These are phyloP conservation scores for Rhododendron ovatum DNA, from an alignment of 148 eudicot genomes.

Conservation along the genomic window DNA sequence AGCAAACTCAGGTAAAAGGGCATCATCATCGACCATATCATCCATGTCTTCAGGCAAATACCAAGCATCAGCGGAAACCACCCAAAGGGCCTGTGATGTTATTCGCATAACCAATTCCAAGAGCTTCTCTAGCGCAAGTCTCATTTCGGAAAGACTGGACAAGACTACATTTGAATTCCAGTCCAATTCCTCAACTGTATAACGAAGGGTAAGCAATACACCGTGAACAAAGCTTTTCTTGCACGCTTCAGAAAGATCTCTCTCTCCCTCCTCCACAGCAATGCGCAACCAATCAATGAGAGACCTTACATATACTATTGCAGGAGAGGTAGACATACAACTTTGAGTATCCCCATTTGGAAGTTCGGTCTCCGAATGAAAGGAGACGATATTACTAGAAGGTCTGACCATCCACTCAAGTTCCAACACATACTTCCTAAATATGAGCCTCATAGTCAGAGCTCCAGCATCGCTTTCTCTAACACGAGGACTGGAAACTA, in stretches of 20 bases:
- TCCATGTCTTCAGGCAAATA: slow-evolving; percentile 80
- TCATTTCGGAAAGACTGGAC: slow-evolving; percentile 57
- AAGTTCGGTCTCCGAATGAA: slow-evolving; percentile 21
- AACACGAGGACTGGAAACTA: slow-evolving; percentile 95
- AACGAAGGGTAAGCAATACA: slow-evolving; percentile 80
- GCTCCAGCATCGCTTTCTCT: slow-evolving; percentile 99
- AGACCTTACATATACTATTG: slow-evolving; percentile 59
- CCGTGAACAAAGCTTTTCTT: slow-evolving; percentile 94
- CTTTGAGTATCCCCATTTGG: slow-evolving; percentile 32
- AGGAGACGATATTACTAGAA: slow-evolving; percentile 40
- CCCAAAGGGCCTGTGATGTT: slow-evolving; percentile 91
- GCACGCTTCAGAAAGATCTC: slow-evolving; percentile 84
- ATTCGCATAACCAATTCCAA: slow-evolving; percentile 74
- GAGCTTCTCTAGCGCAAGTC: slow-evolving; percentile 55
- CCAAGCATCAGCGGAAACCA: slow-evolving; percentile 96
- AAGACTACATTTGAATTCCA: slow-evolving; percentile 58
- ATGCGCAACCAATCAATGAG: slow-evolving; percentile 75
- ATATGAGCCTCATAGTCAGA: slow-evolving; percentile 71
- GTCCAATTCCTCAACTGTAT: slow-evolving; percentile 92
- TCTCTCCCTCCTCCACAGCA: slow-evolving; percentile 78
- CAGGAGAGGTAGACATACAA: slow-evolving; percentile 35
- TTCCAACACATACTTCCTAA: slow-evolving; percentile 80
- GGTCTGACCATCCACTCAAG: slow-evolving; percentile 71
- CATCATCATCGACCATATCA: slow-evolving; percentile 61
- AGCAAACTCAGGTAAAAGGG: slow-evolving; percentile 42